These are phyloP conservation scores for Agroathelia rolfsii DNA, from an alignment of 1,284 basidiomycete species.

Conservation along the genomic window DNA sequence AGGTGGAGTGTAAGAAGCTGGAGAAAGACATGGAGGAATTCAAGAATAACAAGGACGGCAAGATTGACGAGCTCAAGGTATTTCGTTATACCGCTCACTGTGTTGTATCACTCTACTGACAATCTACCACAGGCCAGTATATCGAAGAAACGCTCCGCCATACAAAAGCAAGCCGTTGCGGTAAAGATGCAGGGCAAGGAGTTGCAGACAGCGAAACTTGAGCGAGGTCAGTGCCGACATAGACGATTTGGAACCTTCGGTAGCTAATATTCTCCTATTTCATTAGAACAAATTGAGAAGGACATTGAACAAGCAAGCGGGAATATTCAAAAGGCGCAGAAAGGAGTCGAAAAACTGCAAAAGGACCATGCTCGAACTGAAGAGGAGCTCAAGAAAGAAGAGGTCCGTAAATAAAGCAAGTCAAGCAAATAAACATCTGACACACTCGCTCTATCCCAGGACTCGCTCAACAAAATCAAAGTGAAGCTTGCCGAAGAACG, in stretches of 20 bases:
- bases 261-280: constrained; percentile 3
- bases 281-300: constrained; percentile 70
- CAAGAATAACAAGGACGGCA: constrained; percentile 96
- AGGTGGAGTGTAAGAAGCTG: constrained; percentile 75
- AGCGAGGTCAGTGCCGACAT: constrained; percentile 55
- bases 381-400: constrained; percentile 39
- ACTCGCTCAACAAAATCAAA: constrained; percentile 54
- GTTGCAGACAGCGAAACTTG: constrained; percentile 78
- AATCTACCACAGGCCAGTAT: constrained; percentile 68
- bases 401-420: too few relatives aligned
- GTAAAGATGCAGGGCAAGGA: constrained; percentile 88
- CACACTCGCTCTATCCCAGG: constrained; percentile 27
- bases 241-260: constrained; percentile 1
- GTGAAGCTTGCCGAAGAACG: constrained; percentile 73
- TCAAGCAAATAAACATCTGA: too few relatives aligned
- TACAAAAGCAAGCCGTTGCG: constrained; percentile 72
- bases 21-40: constrained; percentile 98
- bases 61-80: constrained; percentile 90
- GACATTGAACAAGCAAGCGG: constrained; percentile 62
- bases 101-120: too few relatives aligned
- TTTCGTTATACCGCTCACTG: constrained; percentile 1
- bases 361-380: constrained; percentile 57
- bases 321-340: constrained; percentile 52
- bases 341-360: constrained; percentile 48
- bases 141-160: constrained; percentile 67